Evolutionary conservation across 257 asterid genomes (phyloP), one percentile per base, ranked within the genome.

Genomic region (Solanum acaule): DNA sequence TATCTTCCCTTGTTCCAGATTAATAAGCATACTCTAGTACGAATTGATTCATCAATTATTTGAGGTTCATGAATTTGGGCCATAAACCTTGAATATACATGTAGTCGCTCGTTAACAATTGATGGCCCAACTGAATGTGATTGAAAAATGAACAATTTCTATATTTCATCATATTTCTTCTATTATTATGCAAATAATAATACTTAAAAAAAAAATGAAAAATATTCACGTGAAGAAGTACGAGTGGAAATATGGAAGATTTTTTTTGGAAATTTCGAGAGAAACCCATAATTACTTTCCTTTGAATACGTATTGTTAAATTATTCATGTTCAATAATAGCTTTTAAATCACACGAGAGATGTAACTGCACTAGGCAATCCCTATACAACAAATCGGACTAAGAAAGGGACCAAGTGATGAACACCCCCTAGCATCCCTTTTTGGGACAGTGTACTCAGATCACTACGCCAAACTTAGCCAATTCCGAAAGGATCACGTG

Each of bases 261-360:
- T 6, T 29, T 67, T 61, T 3, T 3, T 59, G 68, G 11, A 61
- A 22, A 22, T 61, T 61, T 4, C 2, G 6, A 8, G 14, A 22
- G 3, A 61, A 0, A 4, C 2, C 0, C 6, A 10, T 0, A 23
- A 23, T 23, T 16, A n/a, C 14, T 63, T 4, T 63, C 14, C 0
- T 63, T 63, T 23, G 7, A 63, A 10, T 63, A 6, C 15, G 70
- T n/a, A 23, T 1, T 23, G 0, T 10, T 63, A 23, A 63, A 23
- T 23, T 4, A 4, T 63, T 1, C 15, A 23, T 10, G 1, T 63
- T 1, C 6, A n/a, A n/a, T n/a, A 23, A 63, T 63, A 63, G 3
- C 6, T 65, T 22, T 0, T 8, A 65, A 65, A 65, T n/a, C 0
- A n/a, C 16, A 63, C 4, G 1, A 65, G 3, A n/a, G 0, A 65